Evolutionary conservation across 2,329 filamentous ascomycete species (phyloP), one percentile per base, ranked within the genome.

Genomic region (Emergomyces africanus): DNA sequence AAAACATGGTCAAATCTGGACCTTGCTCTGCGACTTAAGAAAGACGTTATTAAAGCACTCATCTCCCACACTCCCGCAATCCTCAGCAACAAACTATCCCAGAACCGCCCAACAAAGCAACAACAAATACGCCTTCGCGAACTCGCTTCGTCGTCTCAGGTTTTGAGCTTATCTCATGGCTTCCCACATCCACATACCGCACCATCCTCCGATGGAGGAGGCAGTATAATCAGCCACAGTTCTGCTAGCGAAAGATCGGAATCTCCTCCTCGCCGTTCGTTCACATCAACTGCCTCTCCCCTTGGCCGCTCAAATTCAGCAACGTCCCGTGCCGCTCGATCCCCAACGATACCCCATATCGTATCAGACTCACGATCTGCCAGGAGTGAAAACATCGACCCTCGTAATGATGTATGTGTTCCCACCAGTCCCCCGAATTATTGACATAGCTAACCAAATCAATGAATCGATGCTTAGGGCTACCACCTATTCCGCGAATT

Each of bases 1-100:
- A 99, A 99, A 78, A 97, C 91, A 9, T 99, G 94, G 94, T 96
- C 90, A 6, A 99, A 97, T 71, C 81, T 99, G 6, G 94, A 99
- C 68, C 83, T 99, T 10, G 91, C 92, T 0, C 79, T 97, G 54
- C 88, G 90, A 15, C 80, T 99, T 58, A 97, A 99, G 77, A 95
- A 91, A 70, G 91, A 95, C 53, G 88, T 97, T 60, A 89, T 96
- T 69, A 89, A 90, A 68, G 92, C 94, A 0, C 80, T 99, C 51
- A 95, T 99, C 67, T 94, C 89, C 1, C 94, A 99, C 69, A 91
- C 92, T 0, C 94, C 94, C 41, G 90, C 94, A 60, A 96, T 99
- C 65, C 90, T 99, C 55, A 90, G 92, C 58, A 99, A 99, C 79
- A 99, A 99, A 71, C 89, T 99, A 74, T 89, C 86, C 57, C 89